Evolutionary conservation across 2,329 filamentous ascomycete species (phyloP).

Genomic region (Hypomyces perniciosus): DNA sequence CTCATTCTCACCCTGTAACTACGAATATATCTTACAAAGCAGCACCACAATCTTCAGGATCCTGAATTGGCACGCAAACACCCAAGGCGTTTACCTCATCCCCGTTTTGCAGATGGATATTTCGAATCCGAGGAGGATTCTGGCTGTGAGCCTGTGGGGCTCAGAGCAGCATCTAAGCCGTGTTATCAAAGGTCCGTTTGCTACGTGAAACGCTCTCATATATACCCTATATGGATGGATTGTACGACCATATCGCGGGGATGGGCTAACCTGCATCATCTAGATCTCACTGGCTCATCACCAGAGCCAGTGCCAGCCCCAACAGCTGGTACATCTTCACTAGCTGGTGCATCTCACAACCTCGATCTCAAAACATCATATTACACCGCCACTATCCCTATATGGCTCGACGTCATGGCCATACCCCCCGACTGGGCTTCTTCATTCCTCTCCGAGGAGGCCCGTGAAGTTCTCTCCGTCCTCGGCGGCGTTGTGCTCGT

Average conservation of each 20-base stretch:
- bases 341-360: conserved; percentile 55
- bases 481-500: conserved; percentile 53
- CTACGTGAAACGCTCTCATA: neutral
- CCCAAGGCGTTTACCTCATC: no score
- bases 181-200: conserved; percentile 46
- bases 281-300: conserved; percentile 48
- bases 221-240: neutral
- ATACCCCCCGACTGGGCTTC: conserved; percentile 48
- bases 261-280: neutral
- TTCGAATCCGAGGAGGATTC: conserved; percentile 48
- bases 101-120: conserved; percentile 27
- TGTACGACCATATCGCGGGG: neutral
- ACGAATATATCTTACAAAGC: neutral
- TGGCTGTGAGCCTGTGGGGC: conserved; percentile 49
- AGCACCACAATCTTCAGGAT: neutral
- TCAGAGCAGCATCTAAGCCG: conserved; percentile 41
- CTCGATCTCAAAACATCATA: conserved; percentile 53
- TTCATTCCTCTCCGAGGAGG: conserved; percentile 55
- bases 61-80: no score
- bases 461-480: conserved; percentile 54
- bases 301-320: conserved; percentile 34
- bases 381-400: conserved; percentile 54
- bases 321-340: conserved; percentile 50
- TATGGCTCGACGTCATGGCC: conserved; percentile 61
- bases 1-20: no score